Base-by-base conservation (phyloP, 2,329 filamentous ascomycete species). In the Phymatotrichopsis omnivora region DNA sequence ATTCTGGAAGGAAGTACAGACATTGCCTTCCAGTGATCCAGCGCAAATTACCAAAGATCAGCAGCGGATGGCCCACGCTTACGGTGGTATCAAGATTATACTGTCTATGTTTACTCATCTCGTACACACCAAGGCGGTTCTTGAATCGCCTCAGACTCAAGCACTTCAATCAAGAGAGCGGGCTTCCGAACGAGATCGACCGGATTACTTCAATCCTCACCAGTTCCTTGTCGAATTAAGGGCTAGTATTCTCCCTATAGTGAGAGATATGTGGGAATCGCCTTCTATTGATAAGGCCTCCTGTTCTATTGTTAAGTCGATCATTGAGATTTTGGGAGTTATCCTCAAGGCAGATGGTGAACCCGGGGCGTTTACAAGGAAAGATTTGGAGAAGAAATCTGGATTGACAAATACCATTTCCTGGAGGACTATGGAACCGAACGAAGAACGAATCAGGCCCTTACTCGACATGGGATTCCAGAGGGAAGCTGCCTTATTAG, bases 171-270 rank as follows among this genome's bases (percentile, higher is more conserved):
- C 51, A 11, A 43, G 56, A 28, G 66, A 67, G 47, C 64, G 61
- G 32, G 67, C 67, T n/a, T 65, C 64, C 44, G 73, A 77, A 7
- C 67, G 71, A 33, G 74, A 78, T 37, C 65, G 72, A 27, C 63
- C 72, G 7, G 75, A 80, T 56, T 75, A 72, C 57, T 84, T 83
- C 61, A 67, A 71, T 7, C 72, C 78, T 11, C 70, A 75, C 1
- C 89, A 95, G 57, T 82, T 96, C 44, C 68, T 95, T 11, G 78
- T 96, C 5, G 89, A 96, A 61, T 66, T 96, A 31, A 80, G 91
- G 31, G 77, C 82, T 65, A 76, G 79, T 20, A 76, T 95, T 20
- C 67, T 95, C 11, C 84, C 86, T 1, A 75, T 81, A 34, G 73
- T 91, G 30, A 74, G 75, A 45, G 73, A 79, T 35, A 73, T 96